These are phyloP conservation scores for Rhododendron ovatum DNA, from an alignment of 148 eudicot genomes.

Conservation along the genomic window DNA sequence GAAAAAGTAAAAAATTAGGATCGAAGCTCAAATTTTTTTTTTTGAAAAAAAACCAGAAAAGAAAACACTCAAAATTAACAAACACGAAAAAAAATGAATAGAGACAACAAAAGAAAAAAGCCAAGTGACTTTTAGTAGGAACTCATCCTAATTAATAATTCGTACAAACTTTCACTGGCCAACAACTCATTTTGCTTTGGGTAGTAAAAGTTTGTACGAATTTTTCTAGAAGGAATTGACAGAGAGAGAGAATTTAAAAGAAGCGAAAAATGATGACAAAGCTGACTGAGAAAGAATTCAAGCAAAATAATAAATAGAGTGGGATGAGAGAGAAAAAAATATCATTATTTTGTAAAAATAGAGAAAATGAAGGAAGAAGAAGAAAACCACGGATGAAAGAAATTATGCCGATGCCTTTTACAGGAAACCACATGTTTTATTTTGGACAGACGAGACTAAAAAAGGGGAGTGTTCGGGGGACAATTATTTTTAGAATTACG, in stretches of 20 bases:
- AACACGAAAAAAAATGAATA: too few relatives aligned
- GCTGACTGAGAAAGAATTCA: not conserved
- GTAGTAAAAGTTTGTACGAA: too few relatives aligned
- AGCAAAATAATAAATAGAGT: not conserved
- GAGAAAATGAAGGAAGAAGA: not conserved
- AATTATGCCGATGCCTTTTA: not conserved
- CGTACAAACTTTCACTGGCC: too few relatives aligned
- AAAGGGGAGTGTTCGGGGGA: too few relatives aligned
- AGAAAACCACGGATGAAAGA: not conserved
- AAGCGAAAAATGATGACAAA: not conserved
- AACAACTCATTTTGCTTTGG: too few relatives aligned
- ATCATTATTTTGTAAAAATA: not conserved
- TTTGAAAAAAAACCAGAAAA: too few relatives aligned
- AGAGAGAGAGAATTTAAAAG: not conserved
- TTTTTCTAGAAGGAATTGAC: not conserved
- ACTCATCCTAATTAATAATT: too few relatives aligned
- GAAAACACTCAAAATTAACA: too few relatives aligned
- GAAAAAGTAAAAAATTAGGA: too few relatives aligned
- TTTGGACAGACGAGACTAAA: not conserved
- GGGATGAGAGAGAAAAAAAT: not conserved
- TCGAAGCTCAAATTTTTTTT: too few relatives aligned
- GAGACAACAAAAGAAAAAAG: too few relatives aligned
- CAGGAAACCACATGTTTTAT: not conserved
- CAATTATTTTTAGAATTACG: not conserved
- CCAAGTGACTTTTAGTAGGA: too few relatives aligned